Evolutionary conservation across 1,284 basidiomycete genomes (phyloP), one percentile per base, ranked within the genome.

Genomic region (Ceratobasidium sp.): DNA sequence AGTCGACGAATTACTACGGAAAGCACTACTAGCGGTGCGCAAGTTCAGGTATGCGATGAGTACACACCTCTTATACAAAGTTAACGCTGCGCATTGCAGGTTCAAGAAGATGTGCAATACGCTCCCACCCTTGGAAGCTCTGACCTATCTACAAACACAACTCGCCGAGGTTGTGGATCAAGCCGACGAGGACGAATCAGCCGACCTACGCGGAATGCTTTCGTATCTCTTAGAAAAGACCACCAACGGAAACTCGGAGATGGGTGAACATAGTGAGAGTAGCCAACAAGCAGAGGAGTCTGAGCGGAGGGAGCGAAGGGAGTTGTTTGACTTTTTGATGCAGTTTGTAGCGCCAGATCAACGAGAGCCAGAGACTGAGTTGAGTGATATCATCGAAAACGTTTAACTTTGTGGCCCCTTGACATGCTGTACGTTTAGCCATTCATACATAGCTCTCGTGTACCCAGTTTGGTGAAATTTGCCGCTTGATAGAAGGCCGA

Each of bases 51-150:
- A 39, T 51, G 75, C 9, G 24, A 29, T 29, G 51, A 41, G 22
- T 34, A 48, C 27, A 31, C 14, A 14, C 5, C 24, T 9, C 29
- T 16, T 16, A 34, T 31, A 14, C 6, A 13, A 24, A 22, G 29
- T 27, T 29, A 46, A 34, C 48, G 19, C 41, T 46, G 61, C 13
- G 2, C 2, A 24, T 64, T 29, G 2, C 22, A 93, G 92, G 77
- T 94, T 93, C 82, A 87, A 89, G 27, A 92, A 93, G 79, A 88
- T 93, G 86, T 92, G 91, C 79, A 87, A 88, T 79, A 87, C 88
- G 49, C 83, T 82, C n/a, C 81, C 88, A 1, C 84, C 89, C 0
- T 85, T 91, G n/a, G 86, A 88, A 77, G 90, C 92, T 0, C 84
- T 94, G 29, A 84, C 84, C 16, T 93, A 92, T 81, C 83, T 94